Evolutionary conservation across 1,284 basidiomycete species (phyloP).

Genomic region (Ceratobasidium theobromae): DNA sequence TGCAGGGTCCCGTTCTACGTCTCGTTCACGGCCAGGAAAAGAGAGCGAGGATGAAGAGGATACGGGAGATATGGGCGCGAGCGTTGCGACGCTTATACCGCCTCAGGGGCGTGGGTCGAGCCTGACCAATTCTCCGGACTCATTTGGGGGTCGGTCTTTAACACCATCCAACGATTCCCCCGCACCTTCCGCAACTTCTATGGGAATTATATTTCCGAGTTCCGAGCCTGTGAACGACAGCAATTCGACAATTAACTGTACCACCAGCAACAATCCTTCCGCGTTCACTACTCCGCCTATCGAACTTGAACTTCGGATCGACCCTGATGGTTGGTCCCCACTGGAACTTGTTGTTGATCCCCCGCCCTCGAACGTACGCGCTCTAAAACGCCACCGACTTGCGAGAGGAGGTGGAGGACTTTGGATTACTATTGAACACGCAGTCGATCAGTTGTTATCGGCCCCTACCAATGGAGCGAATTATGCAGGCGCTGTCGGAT

Average conservation of each 20-base stretch:
- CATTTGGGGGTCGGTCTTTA: not conserved
- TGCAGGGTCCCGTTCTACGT: not conserved
- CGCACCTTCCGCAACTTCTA: not conserved
- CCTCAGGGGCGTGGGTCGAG: not conserved
- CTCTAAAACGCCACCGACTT: constrained; percentile 83
- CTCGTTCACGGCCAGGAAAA: not conserved
- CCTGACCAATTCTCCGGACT: constrained; percentile 20
- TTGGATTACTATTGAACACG: constrained; percentile 95
- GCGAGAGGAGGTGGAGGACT: constrained; percentile 88
- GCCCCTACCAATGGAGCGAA: not conserved
- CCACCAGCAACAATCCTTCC: not conserved
- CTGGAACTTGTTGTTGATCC: constrained; percentile 94
- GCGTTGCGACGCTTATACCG: constrained; percentile 21
- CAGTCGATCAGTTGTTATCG: constrained; percentile 41
- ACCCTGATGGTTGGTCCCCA: constrained; percentile 87
- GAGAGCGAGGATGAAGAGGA: not conserved
- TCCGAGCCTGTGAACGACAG: constrained; percentile 49
- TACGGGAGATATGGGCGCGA: constrained; percentile 1
- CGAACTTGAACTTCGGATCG: constrained; percentile 94
- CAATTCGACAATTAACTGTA: constrained; percentile 29
- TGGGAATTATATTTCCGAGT: constrained; percentile 8
- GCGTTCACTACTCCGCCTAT: constrained; percentile 52
- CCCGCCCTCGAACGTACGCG: constrained; percentile 82
- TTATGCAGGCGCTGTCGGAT: constrained; percentile 60
- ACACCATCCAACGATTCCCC: not conserved